Conservation (phyloP, 371 early-diverging fungal genomes). For the Mucor mucedo region DNA sequence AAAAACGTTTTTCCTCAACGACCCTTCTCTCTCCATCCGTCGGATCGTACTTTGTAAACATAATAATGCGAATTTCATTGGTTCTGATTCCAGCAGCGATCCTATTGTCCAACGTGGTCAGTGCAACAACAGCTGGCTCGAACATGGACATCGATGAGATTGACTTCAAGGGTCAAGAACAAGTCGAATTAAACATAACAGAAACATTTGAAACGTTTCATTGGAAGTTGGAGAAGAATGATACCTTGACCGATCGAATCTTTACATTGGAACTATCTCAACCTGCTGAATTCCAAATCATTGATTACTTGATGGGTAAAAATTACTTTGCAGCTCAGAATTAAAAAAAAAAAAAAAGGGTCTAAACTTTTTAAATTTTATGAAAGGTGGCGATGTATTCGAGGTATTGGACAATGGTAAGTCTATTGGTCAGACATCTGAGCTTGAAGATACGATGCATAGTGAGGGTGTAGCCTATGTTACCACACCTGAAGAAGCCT, state of each 20-base stretch:
- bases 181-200: constrained; percentile 17
- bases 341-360: neutral
- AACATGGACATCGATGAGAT: too few relatives aligned
- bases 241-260: neutral
- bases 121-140: too few relatives aligned
- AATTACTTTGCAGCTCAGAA: neutral
- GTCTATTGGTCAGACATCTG: constrained; percentile 30
- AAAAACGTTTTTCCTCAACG: too few relatives aligned
- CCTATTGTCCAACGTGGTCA: too few relatives aligned
- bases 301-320: constrained; percentile 35
- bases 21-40: too few relatives aligned
- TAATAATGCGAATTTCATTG: too few relatives aligned
- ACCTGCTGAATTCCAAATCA: constrained; percentile 40
- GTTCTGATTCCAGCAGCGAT: too few relatives aligned
- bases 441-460: constrained; percentile 1
- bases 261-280: constrained; percentile 5
- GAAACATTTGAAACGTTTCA: constrained; percentile 37
- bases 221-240: constrained; percentile 26
- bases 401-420: constrained; percentile 41
- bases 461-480: constrained; percentile 12
- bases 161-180: neutral
- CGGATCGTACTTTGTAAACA: too few relatives aligned
- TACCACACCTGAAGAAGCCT: too few relatives aligned
- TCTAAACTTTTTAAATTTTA: neutral
- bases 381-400: constrained; percentile 31